phyloP scores from a whole-genome alignment of 2,329 filamentous ascomycete genomes.

The Phyllosticta citribraziliensis region DNA sequence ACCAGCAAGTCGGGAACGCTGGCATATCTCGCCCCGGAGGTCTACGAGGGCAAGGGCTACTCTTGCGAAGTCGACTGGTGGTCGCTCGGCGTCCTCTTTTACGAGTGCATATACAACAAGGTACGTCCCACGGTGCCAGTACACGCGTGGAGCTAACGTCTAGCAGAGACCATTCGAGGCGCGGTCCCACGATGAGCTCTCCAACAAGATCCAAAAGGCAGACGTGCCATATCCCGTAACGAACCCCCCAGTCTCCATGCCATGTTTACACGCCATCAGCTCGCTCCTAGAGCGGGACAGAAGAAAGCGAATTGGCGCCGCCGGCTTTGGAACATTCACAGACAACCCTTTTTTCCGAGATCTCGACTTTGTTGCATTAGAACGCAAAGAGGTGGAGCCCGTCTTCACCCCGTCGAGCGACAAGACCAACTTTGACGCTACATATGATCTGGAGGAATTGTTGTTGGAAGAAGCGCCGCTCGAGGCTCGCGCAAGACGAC shows the following conservation, averaged over 20 bases:
- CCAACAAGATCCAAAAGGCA: constrained; percentile 69
- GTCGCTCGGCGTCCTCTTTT: constrained; percentile 96
- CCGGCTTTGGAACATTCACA: constrained; percentile 72
- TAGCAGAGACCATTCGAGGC: constrained; percentile 82
- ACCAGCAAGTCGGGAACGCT: constrained; percentile 96
- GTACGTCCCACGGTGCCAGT: constrained; percentile 35
- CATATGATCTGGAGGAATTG: constrained; percentile 91
- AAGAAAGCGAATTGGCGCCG: constrained; percentile 70
- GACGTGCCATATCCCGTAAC: constrained; percentile 87
- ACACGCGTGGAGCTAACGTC: not conserved
- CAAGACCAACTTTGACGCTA: constrained; percentile 98
- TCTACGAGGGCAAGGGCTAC: constrained; percentile 85
- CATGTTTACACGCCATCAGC: constrained; percentile 81
- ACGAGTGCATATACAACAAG: constrained; percentile 99
- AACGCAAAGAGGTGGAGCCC: constrained; percentile 79
- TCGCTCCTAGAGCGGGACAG: constrained; percentile 74
- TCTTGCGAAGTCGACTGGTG: constrained; percentile 93
- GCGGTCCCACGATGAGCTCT: constrained; percentile 70
- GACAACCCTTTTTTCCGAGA: constrained; percentile 80
- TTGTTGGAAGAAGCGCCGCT: constrained; percentile 88
- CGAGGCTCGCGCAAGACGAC: constrained; percentile 81
- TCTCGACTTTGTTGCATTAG: constrained; percentile 75
- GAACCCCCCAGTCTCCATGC: constrained; percentile 76
- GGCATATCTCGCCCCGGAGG: constrained; percentile 91
- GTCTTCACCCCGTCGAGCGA: constrained; percentile 90